Evolutionary conservation across 768 basidiomycete species (phyloP).

Genomic region (Tricholoma hemisulphureum): DNA sequence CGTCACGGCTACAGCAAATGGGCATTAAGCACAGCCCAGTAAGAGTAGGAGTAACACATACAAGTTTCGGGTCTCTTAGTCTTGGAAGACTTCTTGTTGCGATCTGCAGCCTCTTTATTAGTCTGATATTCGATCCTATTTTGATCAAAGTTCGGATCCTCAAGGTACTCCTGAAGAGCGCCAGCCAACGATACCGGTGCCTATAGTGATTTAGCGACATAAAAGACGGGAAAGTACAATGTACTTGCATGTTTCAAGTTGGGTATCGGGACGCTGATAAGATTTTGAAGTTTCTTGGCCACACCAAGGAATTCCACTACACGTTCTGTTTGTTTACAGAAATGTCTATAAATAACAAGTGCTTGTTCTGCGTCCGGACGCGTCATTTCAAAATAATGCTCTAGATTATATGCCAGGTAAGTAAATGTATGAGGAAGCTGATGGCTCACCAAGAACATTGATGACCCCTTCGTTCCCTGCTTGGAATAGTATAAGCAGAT

Average conservation of each 20-base stretch:
- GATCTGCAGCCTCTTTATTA: constrained; percentile 67
- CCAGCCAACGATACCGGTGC: constrained; percentile 94
- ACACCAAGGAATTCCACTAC: constrained; percentile 93
- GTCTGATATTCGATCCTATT: constrained; percentile 90
- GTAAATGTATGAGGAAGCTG: constrained; percentile 4
- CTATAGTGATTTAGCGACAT: constrained; percentile 37
- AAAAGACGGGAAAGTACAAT: background rate
- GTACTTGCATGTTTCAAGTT: constrained; percentile 81
- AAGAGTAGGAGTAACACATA: constrained; percentile 18
- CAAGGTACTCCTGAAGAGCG: constrained; percentile 91
- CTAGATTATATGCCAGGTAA: constrained; percentile 40
- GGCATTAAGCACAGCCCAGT: background rate
- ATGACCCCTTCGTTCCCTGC: constrained; percentile 95
- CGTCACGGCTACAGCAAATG: background rate
- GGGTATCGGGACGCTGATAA: constrained; percentile 91
- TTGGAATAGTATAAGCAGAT: constrained; percentile 92
- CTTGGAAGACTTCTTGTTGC: constrained; percentile 21
- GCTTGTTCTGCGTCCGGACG: constrained; percentile 87
- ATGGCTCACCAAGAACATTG: constrained; percentile 65
- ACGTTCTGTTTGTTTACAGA: constrained; percentile 89
- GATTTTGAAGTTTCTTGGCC: constrained; percentile 88
- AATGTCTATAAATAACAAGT: constrained; percentile 84
- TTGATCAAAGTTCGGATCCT: constrained; percentile 95
- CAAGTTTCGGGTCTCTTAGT: constrained; percentile 27
- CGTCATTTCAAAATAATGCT: constrained; percentile 99